These are phyloP conservation scores for Spizellomyces sp. DNA, from an alignment of 192 early-diverging fungal species.

Conservation along the genomic window DNA sequence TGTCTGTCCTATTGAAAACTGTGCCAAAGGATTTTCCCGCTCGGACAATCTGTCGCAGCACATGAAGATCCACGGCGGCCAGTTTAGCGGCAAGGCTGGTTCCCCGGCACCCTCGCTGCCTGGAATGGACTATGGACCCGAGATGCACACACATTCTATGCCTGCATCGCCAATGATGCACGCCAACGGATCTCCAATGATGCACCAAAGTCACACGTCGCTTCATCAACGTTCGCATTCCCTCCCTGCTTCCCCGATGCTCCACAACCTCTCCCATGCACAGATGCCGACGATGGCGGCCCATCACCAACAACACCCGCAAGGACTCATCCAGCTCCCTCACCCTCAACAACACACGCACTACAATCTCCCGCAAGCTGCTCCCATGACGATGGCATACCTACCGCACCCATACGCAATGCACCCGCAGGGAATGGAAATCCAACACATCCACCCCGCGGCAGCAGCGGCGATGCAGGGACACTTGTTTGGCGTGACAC, in stretches of 20 bases:
- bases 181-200: not conserved
- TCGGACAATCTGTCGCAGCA: constrained; percentile 69
- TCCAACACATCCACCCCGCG: too few relatives aligned
- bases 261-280: not conserved
- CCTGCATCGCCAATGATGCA: not conserved
- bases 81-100: not conserved
- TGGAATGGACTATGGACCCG: not conserved
- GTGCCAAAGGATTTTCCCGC: constrained; percentile 63
- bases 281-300: too few relatives aligned
- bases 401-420: too few relatives aligned
- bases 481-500: too few relatives aligned
- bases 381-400: too few relatives aligned
- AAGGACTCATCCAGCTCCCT: not conserved
- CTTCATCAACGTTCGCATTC: constrained; percentile 13
- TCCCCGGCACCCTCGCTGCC: not conserved
- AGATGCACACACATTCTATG: not conserved
- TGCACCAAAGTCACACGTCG: not conserved
- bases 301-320: not conserved
- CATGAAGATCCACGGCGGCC: constrained; percentile 37
- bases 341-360: not conserved
- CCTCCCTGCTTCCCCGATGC: constrained; percentile 8
- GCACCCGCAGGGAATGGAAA: too few relatives aligned
- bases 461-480: too few relatives aligned
- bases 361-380: not conserved
- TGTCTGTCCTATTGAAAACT: constrained; percentile 53